Conservation (phyloP, 257 asterid species). For the Solanum lycopersicoides region DNA sequence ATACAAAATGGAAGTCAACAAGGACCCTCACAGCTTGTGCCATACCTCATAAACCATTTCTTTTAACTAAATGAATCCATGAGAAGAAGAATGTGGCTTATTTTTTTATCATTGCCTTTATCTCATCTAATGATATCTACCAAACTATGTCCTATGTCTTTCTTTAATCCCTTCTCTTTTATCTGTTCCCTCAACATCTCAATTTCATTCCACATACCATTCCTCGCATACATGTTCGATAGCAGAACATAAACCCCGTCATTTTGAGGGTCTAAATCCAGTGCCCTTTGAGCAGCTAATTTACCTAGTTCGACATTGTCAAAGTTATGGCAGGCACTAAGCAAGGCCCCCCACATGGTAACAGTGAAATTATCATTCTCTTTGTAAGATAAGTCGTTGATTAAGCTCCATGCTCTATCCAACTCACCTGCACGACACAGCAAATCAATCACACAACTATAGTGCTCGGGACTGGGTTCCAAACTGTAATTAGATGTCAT, state of each 20-base stretch:
- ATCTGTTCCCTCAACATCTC: slow-evolving; percentile 51
- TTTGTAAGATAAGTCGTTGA: slow-evolving; percentile 26
- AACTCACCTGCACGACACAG: slow-evolving; percentile 80
- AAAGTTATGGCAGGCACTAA: slow-evolving; percentile 60
- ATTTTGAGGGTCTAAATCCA: slow-evolving; percentile 56
- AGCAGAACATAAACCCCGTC: slow-evolving; percentile 60
- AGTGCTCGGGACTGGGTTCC: slow-evolving; percentile 58
- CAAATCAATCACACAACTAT: slow-evolving; percentile 70
- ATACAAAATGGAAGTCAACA: not conserved
- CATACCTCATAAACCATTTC: not conserved
- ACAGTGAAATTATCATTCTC: slow-evolving; percentile 14
- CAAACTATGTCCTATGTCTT: slow-evolving; percentile 66
- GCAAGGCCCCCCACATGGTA: slow-evolving; percentile 83
- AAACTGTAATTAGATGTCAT: slow-evolving; percentile 47
- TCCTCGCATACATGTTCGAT: slow-evolving; percentile 68
- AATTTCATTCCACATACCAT: slow-evolving; percentile 72
- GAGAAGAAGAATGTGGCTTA: not conserved
- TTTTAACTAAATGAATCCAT: not conserved
- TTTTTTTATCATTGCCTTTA: not conserved
- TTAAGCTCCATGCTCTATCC: slow-evolving; percentile 50
- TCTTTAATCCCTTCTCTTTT: slow-evolving; percentile 53
- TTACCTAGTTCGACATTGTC: slow-evolving; percentile 63
- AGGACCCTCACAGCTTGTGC: not conserved
- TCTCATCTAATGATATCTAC: slow-evolving; percentile 17
- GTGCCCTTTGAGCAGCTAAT: slow-evolving; percentile 70